Evolutionary conservation across 2,329 filamentous ascomycete genomes (phyloP), one percentile per base, ranked within the genome.

Genomic region (Alternaria brassicae): DNA sequence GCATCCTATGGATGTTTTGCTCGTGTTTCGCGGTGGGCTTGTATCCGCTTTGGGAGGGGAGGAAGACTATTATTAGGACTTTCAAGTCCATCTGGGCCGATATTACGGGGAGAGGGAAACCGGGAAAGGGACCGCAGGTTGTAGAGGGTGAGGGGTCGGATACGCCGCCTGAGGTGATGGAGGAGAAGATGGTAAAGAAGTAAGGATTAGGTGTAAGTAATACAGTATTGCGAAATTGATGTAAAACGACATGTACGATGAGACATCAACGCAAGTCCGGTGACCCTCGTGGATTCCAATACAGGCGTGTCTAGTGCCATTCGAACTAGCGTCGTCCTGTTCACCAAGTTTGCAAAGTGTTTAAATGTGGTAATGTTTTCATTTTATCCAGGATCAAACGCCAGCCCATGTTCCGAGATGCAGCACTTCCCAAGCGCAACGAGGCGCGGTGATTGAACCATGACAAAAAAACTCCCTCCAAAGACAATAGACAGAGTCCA

Each of bases 21-120:
- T 90, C 88, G 3, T 80, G 88, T 2, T 82, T 89, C 55, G 89
- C 87, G 9, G 92, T 97, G 0, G 92, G 91, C 0, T 37, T 97
- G 0, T 97, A 90, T 77, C 93, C 93, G 6, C 79, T 95, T 1
- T 95, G 85, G 77, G 92, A 97, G 73, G 91, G 92, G 0, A 81
- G 93, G 2, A 78, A 83, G 56, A 93, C 89, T 2, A 87, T 91
- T 56, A 72, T 75, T 0, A 80, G 85, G 51, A 91, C 89, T 0
- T 77, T 85, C 61, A 87, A 84, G 72, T 81, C 84, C 27, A 90
- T 93, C 64, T 83, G 78, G 39, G 70, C 83, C 55, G 91, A 93
- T 76, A 56, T 90, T 7, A 84, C 73, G 6, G 81, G 80, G 12
- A 65, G 61, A 54, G 60, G 61, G 49, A 66, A 61, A 57, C 63